Percentiles rank a stretch among this genome's conserved stretches.
Evolutionary conservation across 2,329 filamentous ascomycete species (phyloP).

Genomic region (Knoxdaviesia capensis): DNA sequence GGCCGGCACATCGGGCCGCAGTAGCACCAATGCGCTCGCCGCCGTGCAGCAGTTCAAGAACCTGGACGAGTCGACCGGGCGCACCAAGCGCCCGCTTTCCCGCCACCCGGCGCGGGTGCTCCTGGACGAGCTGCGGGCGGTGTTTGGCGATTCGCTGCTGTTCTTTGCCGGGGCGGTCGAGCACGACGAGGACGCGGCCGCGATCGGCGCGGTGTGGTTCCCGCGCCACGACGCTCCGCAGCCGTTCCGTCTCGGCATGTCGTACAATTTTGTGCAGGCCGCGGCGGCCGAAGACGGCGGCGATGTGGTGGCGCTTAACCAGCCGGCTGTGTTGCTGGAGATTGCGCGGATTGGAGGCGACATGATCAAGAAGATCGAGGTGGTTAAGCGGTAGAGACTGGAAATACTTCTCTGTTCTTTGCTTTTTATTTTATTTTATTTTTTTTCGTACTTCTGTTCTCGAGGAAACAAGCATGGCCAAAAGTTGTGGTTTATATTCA

Average conservation of each 20-base stretch:
- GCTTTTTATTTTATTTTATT: too few relatives aligned
- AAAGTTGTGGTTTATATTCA: too few relatives aligned
- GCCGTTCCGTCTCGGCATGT: constrained; percentile 49
- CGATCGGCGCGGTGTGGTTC: constrained; percentile 40
- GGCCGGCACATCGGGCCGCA: constrained; percentile 14
- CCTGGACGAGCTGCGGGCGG: constrained; percentile 41
- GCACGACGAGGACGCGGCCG: constrained; percentile 21
- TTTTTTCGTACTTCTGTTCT: too few relatives aligned
- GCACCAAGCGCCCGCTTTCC: constrained; percentile 24
- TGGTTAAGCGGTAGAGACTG: constrained; percentile 7
- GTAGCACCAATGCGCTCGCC: constrained; percentile 13
- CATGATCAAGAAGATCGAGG: constrained; percentile 48
- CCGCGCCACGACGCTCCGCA: constrained; percentile 25
- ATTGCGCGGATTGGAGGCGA: constrained; percentile 49
- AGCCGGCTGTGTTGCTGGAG: constrained; percentile 46
- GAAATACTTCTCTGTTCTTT: too few relatives aligned
- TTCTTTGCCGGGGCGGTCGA: constrained; percentile 50
- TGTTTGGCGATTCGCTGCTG: constrained; percentile 50
- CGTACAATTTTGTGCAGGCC: constrained; percentile 30
- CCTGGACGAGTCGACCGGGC: constrained; percentile 37
- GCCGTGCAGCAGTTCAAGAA: constrained; percentile 52
- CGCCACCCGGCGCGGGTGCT: constrained; percentile 43
- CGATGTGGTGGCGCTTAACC: constrained; percentile 38
- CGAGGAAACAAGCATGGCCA: too few relatives aligned
- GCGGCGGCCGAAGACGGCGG: constrained; percentile 20